Evolutionary conservation across 1,284 basidiomycete genomes (phyloP), one percentile per base, ranked within the genome.

Genomic region (Cutaneotrichosporon cyanovorans): DNA sequence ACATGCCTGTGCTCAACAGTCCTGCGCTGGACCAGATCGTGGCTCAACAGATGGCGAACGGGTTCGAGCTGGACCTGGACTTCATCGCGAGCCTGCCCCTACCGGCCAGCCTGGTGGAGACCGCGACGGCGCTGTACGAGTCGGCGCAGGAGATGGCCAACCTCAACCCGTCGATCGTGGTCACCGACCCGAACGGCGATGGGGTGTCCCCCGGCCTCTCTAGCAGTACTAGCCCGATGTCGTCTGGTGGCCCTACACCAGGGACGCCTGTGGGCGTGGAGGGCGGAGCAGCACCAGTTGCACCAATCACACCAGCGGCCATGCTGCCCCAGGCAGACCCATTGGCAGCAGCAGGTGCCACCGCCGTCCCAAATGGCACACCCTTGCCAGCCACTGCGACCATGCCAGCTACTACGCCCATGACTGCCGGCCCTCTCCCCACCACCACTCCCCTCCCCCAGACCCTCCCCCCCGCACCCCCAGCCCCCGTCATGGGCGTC

Each of bases 1-100:
- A 69, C 46, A 69, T 69, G 68, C 68, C 68, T 1, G 58, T 68
- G 49, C 55, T 69, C 25, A 63, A 68, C 48, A 62, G 61, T 44
- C 62, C 67, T 7, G 65, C 65, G 6, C 39, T 69, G 42, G 61
- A 66, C 43, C 56, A 63, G 42, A 42, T 69, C 23, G 64, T 66
- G 40, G 65, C 55, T 22, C 60, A 60, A 31, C 61, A 61, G 35
- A 39, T 55, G 9, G 25, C 42, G 8, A 45, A 38, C 34, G 34
- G 15, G 15, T 23, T 21, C 33, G 40, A 10, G 19, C 28, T 42
- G 18, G 31, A 18, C 30, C 15, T 15, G 6, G 32, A 34, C 32
- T 34, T 34, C n/a, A 28, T 28, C 25, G 25, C 25, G 7, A 28
- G 25, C 25, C 25, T 28, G 25, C 25, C 39, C 18, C 33, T 16